Evolutionary conservation across 2,329 filamentous ascomycete species (phyloP), one percentile per base, ranked within the genome.

Genomic region (Cladophialophora carrionii): DNA sequence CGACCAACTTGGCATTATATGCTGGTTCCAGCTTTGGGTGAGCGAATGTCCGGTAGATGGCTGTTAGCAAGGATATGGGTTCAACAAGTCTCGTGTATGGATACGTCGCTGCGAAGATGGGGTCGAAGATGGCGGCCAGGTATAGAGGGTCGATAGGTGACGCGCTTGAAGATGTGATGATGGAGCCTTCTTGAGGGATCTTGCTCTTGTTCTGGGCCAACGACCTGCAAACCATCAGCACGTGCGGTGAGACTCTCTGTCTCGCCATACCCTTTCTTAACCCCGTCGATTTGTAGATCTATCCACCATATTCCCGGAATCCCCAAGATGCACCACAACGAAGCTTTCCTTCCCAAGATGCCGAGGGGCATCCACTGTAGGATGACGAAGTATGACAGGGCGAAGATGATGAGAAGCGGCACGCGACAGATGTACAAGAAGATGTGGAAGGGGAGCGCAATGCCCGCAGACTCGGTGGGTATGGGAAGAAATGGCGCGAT

Each of bases 251-350:
- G n/a, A n/a, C 20, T n/a, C n/a, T 12, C 48, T 26, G 26, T 26
- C n/a, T 22, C 37, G 22, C 74, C 82, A 62, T 77, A 93, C 80
- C 95, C 95, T 79, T 92, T 91, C 79, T 91, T 93, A 61, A 99
- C 95, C 64, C 94, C 94, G 76, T 99, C 95, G 70, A 99, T 91
- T 77, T 97, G 94, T n/a, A 99, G 82, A 78, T 99, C 95, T 63
- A 97, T 89, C 94, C 94, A 98, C 92, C 93, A 98, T 64, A 99
- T 91, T 31, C 95, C 94, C 0, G 93, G 92, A 65, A 96, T 90
- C 43, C 88, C 90, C 71, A 99, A 85, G 70, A 98, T 85, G 66
- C 87, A 85, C 94, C 95, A 98, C 60, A 98, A 80, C 56, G 92
- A 87, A 12, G 90, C 87, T 79, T 98, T 98, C 74, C 92, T 92